Evolutionary conservation across 768 basidiomycete species (phyloP).

Genomic region (Lactarius quietus): DNA sequence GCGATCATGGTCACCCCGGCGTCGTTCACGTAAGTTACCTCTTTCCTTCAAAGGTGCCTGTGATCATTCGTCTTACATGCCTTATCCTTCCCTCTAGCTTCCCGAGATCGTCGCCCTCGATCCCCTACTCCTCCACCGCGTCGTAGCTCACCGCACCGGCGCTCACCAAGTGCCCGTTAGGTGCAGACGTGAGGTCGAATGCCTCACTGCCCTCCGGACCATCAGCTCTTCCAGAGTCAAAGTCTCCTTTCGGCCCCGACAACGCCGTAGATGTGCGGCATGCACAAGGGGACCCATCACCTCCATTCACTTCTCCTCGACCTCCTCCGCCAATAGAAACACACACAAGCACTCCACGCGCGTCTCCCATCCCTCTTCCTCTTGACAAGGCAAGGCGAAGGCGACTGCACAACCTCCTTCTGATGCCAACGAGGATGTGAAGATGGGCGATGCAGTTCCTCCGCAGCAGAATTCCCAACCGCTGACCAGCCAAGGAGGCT

Average conservation of each 20-base stretch:
- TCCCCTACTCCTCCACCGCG: slow-evolving; percentile 17
- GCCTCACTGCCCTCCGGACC: not conserved
- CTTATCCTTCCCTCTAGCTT: slow-evolving; percentile 4
- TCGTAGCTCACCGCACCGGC: slow-evolving; percentile 14
- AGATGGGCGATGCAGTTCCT: slow-evolving; percentile 12
- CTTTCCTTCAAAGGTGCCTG: not conserved
- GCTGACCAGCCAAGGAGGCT: slow-evolving; percentile 15
- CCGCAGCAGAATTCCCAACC: slow-evolving; percentile 8
- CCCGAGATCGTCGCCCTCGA: slow-evolving; percentile 17
- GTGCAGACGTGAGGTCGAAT: slow-evolving; percentile 2
- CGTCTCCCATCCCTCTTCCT: not conserved
- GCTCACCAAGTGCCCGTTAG: slow-evolving; percentile 16
- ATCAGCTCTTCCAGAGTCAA: slow-evolving; percentile 9
- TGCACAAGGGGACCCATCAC: slow-evolving; percentile 10
- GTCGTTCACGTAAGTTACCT: slow-evolving; percentile 20
- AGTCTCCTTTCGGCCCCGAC: slow-evolving; percentile 1
- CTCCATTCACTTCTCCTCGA: slow-evolving; percentile 12
- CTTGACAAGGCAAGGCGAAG: slow-evolving; percentile 22
- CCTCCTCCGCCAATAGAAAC: not conserved
- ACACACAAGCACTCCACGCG: not conserved
- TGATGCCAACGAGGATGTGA: slow-evolving; percentile 19
- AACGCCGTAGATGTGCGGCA: not conserved
- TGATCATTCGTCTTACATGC: not conserved
- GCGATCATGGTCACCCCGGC: slow-evolving; percentile 22
- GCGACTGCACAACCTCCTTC: slow-evolving; percentile 3